These are phyloP conservation scores for Clitopilus hobsonii DNA, from an alignment of 768 basidiomycete species.

Conservation along the genomic window DNA sequence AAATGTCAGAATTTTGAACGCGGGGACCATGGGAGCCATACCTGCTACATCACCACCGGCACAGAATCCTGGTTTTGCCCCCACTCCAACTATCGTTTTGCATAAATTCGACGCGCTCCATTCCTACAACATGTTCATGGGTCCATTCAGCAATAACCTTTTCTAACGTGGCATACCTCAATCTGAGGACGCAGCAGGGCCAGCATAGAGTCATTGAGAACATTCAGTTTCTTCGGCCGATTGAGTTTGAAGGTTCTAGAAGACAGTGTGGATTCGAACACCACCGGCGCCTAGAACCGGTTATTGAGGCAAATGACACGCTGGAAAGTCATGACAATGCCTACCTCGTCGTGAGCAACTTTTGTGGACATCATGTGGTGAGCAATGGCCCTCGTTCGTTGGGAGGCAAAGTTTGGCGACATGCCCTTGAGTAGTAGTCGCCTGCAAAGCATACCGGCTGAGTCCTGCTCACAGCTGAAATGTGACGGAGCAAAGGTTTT, in stretches of 20 bases:
- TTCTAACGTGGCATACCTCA: constrained; percentile 45
- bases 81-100: constrained; percentile 68
- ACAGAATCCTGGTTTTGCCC: constrained; percentile 78
- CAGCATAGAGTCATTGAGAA: constrained; percentile 79
- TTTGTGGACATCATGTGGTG: constrained; percentile 45
- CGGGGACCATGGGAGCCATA: constrained; percentile 32
- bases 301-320: constrained; percentile 12
- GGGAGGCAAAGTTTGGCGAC: constrained; percentile 35
- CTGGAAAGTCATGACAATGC: constrained; percentile 9
- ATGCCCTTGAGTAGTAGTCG: constrained; percentile 29
- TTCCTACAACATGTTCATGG: constrained; percentile 42
- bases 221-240: constrained; percentile 75
- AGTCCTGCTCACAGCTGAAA: constrained; percentile 22
- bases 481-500: not conserved
- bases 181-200: constrained; percentile 64
- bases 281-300: constrained; percentile 42
- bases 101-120: constrained; percentile 72
- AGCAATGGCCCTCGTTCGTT: constrained; percentile 39
- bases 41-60: constrained; percentile 93
- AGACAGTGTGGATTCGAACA: constrained; percentile 63
- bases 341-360: constrained; percentile 31
- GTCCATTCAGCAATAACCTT: not conserved
- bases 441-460: constrained; percentile 7
- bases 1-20: constrained; percentile 3
- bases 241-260: constrained; percentile 76